Conservation (phyloP, 345 rosid genomes). For the Salix dunnii region DNA sequence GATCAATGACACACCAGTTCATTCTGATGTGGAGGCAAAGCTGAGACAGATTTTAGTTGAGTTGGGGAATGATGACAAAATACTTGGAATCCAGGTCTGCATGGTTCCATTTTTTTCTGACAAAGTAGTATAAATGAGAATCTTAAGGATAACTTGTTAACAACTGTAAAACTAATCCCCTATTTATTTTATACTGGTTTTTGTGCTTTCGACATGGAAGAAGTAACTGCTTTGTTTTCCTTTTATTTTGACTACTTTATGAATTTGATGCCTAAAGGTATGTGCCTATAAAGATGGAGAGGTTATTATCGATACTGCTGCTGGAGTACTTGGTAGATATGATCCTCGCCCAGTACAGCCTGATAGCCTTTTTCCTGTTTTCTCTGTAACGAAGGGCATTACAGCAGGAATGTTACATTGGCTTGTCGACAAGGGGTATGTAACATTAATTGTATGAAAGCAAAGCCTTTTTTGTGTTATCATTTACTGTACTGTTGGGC, state of each 20-base stretch:
- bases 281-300: constrained; percentile 95
- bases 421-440: constrained; percentile 85
- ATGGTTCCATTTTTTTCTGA: background rate
- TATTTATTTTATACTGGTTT: background rate
- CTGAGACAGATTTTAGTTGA: constrained; percentile 71
- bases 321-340: constrained; percentile 91
- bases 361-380: constrained; percentile 85
- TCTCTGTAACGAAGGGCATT: constrained; percentile 88
- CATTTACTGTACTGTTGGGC: background rate
- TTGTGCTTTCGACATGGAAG: constrained; percentile 11
- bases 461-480: constrained; percentile 4
- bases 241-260: constrained; percentile 8
- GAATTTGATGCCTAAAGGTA: constrained; percentile 44
- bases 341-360: constrained; percentile 98
- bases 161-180: background rate
- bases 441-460: constrained; percentile 7
- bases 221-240: background rate
- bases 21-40: constrained; percentile 78
- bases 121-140: background rate
- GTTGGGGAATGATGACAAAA: constrained; percentile 68
- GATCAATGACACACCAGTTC: constrained; percentile 65
- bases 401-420: constrained; percentile 95
- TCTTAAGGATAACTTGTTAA: background rate
- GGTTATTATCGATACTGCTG: constrained; percentile 91
- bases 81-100: constrained; percentile 89